Conservation (phyloP, 2,329 filamentous ascomycete genomes). For the Setomelanomma holmii region DNA sequence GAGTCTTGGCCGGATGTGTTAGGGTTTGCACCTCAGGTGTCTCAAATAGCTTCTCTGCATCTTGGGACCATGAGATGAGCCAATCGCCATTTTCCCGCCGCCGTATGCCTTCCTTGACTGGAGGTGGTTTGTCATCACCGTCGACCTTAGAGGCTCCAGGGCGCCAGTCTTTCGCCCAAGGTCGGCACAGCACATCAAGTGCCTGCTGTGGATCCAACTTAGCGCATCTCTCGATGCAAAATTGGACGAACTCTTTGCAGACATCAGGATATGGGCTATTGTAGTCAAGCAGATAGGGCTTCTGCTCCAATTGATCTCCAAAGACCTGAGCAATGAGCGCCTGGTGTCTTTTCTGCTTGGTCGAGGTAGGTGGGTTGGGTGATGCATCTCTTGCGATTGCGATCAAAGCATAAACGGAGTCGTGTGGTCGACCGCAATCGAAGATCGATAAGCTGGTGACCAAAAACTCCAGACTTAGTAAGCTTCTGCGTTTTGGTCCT, state of each 20-base stretch:
- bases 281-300: conserved; percentile 43
- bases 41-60: too few relatives aligned
- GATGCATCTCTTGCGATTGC: conserved; percentile 43
- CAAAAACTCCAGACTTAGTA: conserved; percentile 45
- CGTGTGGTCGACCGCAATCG: conserved; percentile 33
- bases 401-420: conserved; percentile 44
- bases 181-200: conserved; percentile 50
- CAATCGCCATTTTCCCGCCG: too few relatives aligned
- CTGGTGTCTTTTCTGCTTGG: not conserved
- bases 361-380: conserved; percentile 9
- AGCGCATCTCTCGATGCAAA: conserved; percentile 28
- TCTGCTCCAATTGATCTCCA: conserved; percentile 1
- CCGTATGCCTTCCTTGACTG: too few relatives aligned
- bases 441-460: conserved; percentile 43
- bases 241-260: conserved; percentile 44
- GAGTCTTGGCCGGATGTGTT: too few relatives aligned
- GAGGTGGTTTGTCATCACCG: too few relatives aligned
- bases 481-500: not conserved
- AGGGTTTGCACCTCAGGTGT: too few relatives aligned
- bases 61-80: too few relatives aligned
- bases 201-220: conserved; percentile 26
- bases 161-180: conserved; percentile 38
- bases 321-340: conserved; percentile 1
- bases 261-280: conserved; percentile 34
- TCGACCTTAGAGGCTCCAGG: not conserved